A percentile compares a stretch with the other conserved stretches of the same genome.
phyloP scores from a whole-genome alignment of 1,284 basidiomycete species.

The Pisolithus thermaeus region DNA sequence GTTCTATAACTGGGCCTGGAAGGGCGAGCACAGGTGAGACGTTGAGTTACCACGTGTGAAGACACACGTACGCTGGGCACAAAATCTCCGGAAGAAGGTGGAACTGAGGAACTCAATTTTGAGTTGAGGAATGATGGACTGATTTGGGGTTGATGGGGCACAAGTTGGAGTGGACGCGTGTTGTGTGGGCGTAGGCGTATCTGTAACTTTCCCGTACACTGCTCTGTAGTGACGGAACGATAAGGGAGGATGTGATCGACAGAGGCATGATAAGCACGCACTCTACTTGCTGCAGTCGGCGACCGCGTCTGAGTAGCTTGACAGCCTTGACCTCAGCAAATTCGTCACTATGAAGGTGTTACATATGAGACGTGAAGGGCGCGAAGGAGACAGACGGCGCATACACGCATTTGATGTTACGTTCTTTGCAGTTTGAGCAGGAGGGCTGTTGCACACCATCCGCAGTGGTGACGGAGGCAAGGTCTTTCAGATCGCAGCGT shows the following conservation, averaged over 20 bases:
- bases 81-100: constrained; percentile 76
- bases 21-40: neutral
- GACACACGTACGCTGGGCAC: constrained; percentile 64
- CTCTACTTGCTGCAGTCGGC: constrained; percentile 82
- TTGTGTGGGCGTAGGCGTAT: constrained; percentile 32
- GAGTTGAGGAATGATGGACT: constrained; percentile 60
- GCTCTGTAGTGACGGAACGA: constrained; percentile 34
- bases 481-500: constrained; percentile 76
- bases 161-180: constrained; percentile 27
- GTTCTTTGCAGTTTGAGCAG: constrained; percentile 85
- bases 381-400: constrained; percentile 31
- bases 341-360: constrained; percentile 58
- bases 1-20: constrained; percentile 66
- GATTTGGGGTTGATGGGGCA: constrained; percentile 9
- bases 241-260: constrained; percentile 2
- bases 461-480: constrained; percentile 35
- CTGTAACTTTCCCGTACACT: constrained; percentile 52
- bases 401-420: constrained; percentile 80
- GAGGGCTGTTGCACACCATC: constrained; percentile 46
- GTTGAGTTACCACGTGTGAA: constrained; percentile 7
- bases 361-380: constrained; percentile 8
- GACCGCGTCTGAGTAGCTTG: constrained; percentile 76
- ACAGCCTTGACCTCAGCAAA: constrained; percentile 85
- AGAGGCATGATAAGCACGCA: constrained; percentile 27
- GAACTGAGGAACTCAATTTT: constrained; percentile 76